These are phyloP conservation scores for Hygrophorus pudorinus DNA, from an alignment of 768 basidiomycete genomes.

Conservation along the genomic window DNA sequence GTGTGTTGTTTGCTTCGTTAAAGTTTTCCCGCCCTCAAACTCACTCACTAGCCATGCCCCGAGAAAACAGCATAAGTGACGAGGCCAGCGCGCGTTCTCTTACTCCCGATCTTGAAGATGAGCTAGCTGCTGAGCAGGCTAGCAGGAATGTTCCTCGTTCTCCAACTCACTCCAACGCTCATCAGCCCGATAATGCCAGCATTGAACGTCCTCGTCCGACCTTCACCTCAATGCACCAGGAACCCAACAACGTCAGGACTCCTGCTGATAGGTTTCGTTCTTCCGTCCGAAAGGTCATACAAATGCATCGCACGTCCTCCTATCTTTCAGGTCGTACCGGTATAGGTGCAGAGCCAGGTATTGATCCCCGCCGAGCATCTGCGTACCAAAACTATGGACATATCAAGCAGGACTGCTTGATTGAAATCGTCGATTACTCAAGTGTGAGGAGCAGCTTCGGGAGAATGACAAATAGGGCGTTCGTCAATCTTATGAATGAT, in stretches of 20 bases:
- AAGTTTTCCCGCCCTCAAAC: no score
- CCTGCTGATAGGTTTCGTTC: slow-evolving; percentile 45
- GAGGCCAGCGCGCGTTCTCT: slow-evolving; percentile 50
- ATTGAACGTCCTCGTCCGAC: no score
- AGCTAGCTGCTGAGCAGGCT: no score
- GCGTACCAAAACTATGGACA: slow-evolving; percentile 47
- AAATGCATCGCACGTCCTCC: slow-evolving; percentile 45
- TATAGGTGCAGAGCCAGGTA: slow-evolving; percentile 61
- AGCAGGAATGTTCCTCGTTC: slow-evolving; percentile 14
- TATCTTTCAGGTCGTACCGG: slow-evolving; percentile 23
- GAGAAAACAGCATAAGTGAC: slow-evolving; percentile 60
- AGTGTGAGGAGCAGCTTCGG: slow-evolving; percentile 40
- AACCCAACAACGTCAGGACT: slow-evolving; percentile 11
- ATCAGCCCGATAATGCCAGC: no score
- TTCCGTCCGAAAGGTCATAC: slow-evolving; percentile 52
- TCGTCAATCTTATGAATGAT: slow-evolving; percentile 45
- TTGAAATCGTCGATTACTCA: slow-evolving; percentile 62
- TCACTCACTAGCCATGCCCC: no score
- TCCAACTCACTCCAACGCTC: slow-evolving; percentile 10
- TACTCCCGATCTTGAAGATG: slow-evolving; percentile 53
- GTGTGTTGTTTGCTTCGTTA: no score
- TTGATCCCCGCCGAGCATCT: slow-evolving; percentile 54
- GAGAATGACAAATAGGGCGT: slow-evolving; percentile 50
- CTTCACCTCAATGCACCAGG: no score
- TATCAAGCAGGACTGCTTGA: slow-evolving; percentile 50